A percentile compares a stretch with the other conserved stretches of the same genome.
Evolutionary conservation across 192 early-diverging fungal genomes (phyloP).

Genomic region (Backusella tarrabulga): DNA sequence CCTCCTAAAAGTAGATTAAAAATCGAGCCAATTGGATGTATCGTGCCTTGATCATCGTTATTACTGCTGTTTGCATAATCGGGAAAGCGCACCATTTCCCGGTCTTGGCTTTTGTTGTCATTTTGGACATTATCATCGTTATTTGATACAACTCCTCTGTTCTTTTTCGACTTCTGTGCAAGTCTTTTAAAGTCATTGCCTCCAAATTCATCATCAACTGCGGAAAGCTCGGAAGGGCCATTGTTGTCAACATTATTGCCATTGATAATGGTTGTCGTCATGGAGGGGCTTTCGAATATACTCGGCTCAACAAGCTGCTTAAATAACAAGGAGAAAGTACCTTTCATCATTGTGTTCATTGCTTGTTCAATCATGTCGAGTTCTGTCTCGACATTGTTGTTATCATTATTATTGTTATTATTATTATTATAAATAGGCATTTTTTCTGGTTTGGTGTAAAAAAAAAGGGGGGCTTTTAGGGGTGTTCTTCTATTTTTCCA

Average conservation of each 20-base stretch:
- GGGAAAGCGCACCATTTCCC: neutral
- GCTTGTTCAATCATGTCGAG: neutral
- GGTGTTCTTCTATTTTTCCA: too few relatives aligned
- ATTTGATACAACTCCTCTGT: neutral
- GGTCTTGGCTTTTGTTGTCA: neutral
- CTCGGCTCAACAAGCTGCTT: neutral
- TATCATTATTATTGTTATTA: neutral
- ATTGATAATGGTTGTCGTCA: neutral
- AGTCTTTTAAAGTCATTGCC: constrained; percentile 10
- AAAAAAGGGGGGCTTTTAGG: neutral
- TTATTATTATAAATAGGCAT: neutral
- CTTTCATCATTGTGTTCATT: neutral
- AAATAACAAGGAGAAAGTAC: neutral
- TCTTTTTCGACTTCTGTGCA: neutral
- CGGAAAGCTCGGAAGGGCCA: neutral
- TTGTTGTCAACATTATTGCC: neutral
- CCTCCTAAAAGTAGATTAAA: neutral
- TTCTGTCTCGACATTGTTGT: neutral
- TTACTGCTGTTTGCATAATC: neutral
- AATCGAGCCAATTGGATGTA: neutral
- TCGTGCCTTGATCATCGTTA: neutral
- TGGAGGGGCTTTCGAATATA: neutral
- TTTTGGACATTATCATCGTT: neutral
- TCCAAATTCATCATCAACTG: neutral
- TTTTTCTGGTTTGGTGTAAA: neutral